A percentile compares a stretch with the other conserved stretches of the same genome.
Evolutionary conservation across 441 rosid species (phyloP).

Genomic region (Populus hybrid): DNA sequence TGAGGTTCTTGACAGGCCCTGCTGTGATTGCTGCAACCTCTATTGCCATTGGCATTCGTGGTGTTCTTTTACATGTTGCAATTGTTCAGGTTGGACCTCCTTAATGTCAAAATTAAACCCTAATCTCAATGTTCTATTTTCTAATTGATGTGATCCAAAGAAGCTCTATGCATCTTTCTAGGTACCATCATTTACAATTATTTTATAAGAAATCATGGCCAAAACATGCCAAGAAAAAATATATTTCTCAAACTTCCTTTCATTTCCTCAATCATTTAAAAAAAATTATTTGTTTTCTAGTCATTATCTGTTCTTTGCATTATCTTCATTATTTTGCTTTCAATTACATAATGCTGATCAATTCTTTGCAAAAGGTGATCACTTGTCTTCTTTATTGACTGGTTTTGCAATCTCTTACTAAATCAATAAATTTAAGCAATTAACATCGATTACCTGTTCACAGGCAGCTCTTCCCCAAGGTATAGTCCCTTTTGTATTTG

Average conservation of each 20-base stretch:
- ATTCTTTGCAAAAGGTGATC: too few relatives aligned
- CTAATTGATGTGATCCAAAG: neutral
- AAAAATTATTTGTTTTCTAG: too few relatives aligned
- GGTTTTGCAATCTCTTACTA: too few relatives aligned
- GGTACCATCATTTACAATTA: neutral
- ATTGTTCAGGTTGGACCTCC: constrained; percentile 63
- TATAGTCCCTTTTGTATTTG: constrained; percentile 43
- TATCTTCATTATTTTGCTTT: too few relatives aligned
- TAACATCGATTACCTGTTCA: neutral
- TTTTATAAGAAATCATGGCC: neutral
- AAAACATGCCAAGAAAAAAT: neutral
- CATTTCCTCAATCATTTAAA: neutral
- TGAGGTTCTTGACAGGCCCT: constrained; percentile 84
- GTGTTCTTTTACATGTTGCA: constrained; percentile 72
- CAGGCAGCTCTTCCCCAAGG: constrained; percentile 98
- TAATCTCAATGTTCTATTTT: neutral
- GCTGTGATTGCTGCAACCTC: constrained; percentile 93
- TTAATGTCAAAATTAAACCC: neutral
- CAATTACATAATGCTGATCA: too few relatives aligned
- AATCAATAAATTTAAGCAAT: neutral
- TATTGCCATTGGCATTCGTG: constrained; percentile 78
- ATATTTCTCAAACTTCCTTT: neutral
- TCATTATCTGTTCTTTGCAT: too few relatives aligned
- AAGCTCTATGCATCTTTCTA: neutral
- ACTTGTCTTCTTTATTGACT: too few relatives aligned